Conservation (phyloP, 176 grass and related monocot genomes). For the Chrysopogon serrulatus region DNA sequence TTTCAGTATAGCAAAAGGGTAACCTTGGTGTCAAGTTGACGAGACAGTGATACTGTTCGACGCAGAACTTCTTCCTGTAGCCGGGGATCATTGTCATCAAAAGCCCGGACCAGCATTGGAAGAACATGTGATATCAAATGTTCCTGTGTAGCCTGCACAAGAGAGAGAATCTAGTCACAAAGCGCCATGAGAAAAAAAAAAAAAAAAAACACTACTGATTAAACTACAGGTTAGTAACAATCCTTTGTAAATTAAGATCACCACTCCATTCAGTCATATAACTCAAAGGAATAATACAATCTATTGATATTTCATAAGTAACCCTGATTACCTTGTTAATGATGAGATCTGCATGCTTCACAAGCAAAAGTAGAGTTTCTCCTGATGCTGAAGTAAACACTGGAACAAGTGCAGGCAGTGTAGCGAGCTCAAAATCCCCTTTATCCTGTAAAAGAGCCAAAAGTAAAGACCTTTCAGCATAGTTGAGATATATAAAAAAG, state of each 20-base stretch:
- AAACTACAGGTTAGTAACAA: neutral
- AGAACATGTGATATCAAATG: slow-evolving; percentile 82
- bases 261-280: neutral
- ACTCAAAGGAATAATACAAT: neutral
- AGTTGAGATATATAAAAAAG: too few relatives aligned
- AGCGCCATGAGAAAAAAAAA: too few relatives aligned
- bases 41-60: slow-evolving; percentile 65
- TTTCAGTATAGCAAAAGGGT: neutral
- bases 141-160: slow-evolving; percentile 57
- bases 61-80: slow-evolving; percentile 97
- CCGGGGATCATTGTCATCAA: slow-evolving; percentile 94
- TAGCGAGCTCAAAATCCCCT: slow-evolving; percentile 96
- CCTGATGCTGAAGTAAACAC: slow-evolving; percentile 94
- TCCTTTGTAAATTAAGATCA: slow-evolving; percentile 6
- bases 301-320: slow-evolving; percentile 9
- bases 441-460: slow-evolving; percentile 61
- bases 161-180: neutral
- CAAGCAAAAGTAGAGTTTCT: slow-evolving; percentile 95
- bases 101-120: slow-evolving; percentile 93
- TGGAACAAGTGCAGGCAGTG: slow-evolving; percentile 85
- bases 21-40: slow-evolving; percentile 80
- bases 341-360: slow-evolving; percentile 91
- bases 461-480: neutral
- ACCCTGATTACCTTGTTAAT: slow-evolving; percentile 73
- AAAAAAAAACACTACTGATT: neutral